phyloP scores from a whole-genome alignment of 495 filamentous ascomycete genomes.

The Hypoxylon perforatum region DNA sequence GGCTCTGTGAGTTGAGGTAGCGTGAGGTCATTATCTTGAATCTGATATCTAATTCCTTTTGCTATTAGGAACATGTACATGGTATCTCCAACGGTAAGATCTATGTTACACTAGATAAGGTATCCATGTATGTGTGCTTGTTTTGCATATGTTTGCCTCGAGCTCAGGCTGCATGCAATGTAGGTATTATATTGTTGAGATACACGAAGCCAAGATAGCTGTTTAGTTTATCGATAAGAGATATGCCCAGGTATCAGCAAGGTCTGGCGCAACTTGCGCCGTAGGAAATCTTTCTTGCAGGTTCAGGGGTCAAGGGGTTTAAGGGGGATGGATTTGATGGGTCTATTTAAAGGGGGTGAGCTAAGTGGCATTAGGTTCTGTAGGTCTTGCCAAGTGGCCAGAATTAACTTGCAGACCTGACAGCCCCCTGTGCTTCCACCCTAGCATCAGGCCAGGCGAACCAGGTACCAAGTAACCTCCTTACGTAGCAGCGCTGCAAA shows the following conservation, averaged over 20 bases:
- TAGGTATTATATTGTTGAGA: background rate
- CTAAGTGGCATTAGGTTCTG: slow-evolving; percentile 21
- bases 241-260: background rate
- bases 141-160: slow-evolving; percentile 15
- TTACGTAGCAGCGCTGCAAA: slow-evolving; percentile 16
- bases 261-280: slow-evolving; percentile 9
- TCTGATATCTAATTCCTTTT: too few relatives aligned
- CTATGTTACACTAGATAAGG: too few relatives aligned
- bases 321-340: background rate
- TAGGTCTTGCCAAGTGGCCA: slow-evolving; percentile 44
- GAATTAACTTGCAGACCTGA: slow-evolving; percentile 42
- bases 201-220: background rate
- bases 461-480: slow-evolving; percentile 19
- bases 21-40: background rate
- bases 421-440: slow-evolving; percentile 7
- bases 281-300: slow-evolving; percentile 11
- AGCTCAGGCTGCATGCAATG: background rate
- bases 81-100: too few relatives aligned
- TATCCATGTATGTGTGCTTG: too few relatives aligned
- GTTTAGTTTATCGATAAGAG: slow-evolving; percentile 28
- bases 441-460: slow-evolving; percentile 8
- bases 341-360: slow-evolving; percentile 18
- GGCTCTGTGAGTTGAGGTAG: background rate
- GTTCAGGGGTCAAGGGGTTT: slow-evolving; percentile 2
- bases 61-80: too few relatives aligned